phyloP scores from a whole-genome alignment of 129 eudicot genomes.

The Chrysanthemum makinoi region DNA sequence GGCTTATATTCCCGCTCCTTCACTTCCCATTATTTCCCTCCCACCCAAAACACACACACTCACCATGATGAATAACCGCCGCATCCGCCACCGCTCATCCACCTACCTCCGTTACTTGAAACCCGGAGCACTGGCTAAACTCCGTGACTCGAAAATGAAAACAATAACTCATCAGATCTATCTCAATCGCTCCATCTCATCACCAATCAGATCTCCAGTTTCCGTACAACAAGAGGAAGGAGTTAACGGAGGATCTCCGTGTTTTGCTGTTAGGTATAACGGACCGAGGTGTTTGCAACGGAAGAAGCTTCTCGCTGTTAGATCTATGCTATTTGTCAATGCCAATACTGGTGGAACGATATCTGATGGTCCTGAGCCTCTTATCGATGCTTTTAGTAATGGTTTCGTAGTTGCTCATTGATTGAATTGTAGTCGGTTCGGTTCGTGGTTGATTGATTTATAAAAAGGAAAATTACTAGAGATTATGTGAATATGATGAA shows the following conservation, averaged over 20 bases:
- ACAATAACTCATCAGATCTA: conserved; percentile 51
- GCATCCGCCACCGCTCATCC: conserved; percentile 21
- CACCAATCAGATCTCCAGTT: conserved; percentile 22
- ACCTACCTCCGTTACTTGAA: conserved; percentile 48
- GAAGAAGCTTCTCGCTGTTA: conserved; percentile 57
- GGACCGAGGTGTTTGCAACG: conserved; percentile 51
- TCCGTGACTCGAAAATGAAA: conserved; percentile 49
- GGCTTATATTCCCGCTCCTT: no score
- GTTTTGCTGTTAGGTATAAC: conserved; percentile 34
- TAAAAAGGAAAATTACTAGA: neutral
- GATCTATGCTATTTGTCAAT: conserved; percentile 25
- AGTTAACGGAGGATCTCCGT: conserved; percentile 16
- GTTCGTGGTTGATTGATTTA: no score
- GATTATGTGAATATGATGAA: conserved; percentile 22
- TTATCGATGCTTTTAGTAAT: conserved; percentile 38
- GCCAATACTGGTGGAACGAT: no score
- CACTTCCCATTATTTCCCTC: no score
- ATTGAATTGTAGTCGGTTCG: conserved; percentile 15
- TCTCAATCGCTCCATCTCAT: conserved; percentile 19
- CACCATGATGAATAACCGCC: conserved; percentile 41
- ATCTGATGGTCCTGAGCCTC: conserved; percentile 44
- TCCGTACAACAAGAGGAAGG: conserved; percentile 4
- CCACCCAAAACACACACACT: no score
- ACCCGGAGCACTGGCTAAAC: conserved; percentile 70
- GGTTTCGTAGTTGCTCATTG: conserved; percentile 53